phyloP scores from a whole-genome alignment of 2,329 filamentous ascomycete species.

The Aspergillus tamarii region DNA sequence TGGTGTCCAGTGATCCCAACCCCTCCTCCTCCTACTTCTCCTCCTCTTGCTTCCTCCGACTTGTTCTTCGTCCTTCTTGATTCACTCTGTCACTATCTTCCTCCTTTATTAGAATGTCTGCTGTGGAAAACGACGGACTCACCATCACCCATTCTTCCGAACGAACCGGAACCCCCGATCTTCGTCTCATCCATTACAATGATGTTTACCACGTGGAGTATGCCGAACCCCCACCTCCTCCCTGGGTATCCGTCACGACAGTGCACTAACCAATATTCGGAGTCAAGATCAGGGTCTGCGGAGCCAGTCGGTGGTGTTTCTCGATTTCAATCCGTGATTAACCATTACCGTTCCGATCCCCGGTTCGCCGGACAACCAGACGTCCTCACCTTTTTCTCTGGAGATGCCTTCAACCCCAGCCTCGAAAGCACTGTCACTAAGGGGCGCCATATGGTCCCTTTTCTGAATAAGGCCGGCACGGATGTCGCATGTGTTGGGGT shows the following conservation, averaged over 20 bases:
- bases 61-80: not conserved
- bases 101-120: slow-evolving; percentile 26
- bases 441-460: slow-evolving; percentile 85
- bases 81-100: not conserved
- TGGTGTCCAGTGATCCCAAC: not conserved
- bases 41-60: not conserved
- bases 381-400: slow-evolving; percentile 81
- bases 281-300: slow-evolving; percentile 62
- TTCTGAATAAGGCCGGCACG: slow-evolving; percentile 77
- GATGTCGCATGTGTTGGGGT: slow-evolving; percentile 82
- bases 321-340: slow-evolving; percentile 76
- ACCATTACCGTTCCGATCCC: slow-evolving; percentile 70
- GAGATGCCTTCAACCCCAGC: slow-evolving; percentile 90
- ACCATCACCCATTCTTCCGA: slow-evolving; percentile 49
- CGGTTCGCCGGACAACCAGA: slow-evolving; percentile 66
- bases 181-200: slow-evolving; percentile 88
- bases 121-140: slow-evolving; percentile 35
- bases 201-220: slow-evolving; percentile 89
- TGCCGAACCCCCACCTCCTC: slow-evolving; percentile 15
- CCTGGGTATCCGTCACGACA: not conserved
- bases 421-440: slow-evolving; percentile 89
- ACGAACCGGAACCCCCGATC: slow-evolving; percentile 61
- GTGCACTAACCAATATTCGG: slow-evolving; percentile 6
- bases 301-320: slow-evolving; percentile 82
- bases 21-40: slow-evolving; percentile 10